Evolutionary conservation across 2,329 filamentous ascomycete genomes (phyloP).

Genomic region (Parasarocladium wereldwijsianum): DNA sequence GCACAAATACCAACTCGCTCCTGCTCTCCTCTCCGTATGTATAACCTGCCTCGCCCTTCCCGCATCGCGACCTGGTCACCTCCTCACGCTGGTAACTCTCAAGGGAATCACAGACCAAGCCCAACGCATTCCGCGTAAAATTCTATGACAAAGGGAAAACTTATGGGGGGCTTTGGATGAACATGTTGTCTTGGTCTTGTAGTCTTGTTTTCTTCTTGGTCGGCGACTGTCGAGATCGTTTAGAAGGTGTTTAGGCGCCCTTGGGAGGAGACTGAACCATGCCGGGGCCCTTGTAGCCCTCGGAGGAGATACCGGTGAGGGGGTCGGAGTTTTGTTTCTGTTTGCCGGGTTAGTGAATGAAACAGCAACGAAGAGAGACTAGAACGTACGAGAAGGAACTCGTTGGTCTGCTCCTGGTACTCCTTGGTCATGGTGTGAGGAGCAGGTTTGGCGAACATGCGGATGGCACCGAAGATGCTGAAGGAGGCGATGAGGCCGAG

Average conservation of each 20-base stretch:
- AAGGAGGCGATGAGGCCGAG: constrained; percentile 53
- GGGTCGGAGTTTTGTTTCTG: constrained; percentile 77
- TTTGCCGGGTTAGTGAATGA: constrained; percentile 7
- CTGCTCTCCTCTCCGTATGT: neutral
- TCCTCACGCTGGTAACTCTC: neutral
- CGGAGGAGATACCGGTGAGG: constrained; percentile 67
- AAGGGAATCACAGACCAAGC: constrained; percentile 4
- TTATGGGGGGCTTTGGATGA: no score
- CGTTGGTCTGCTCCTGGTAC: constrained; percentile 90
- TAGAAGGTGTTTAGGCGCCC: constrained; percentile 24
- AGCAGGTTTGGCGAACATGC: constrained; percentile 53
- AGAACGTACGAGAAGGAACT: constrained; percentile 70
- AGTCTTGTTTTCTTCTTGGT: constrained; percentile 3
- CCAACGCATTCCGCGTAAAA: constrained; percentile 1
- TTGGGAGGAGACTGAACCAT: constrained; percentile 57
- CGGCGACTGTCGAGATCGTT: constrained; percentile 4
- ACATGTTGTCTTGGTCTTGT: constrained; percentile 1
- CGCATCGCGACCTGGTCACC: no score
- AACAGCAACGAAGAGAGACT: constrained; percentile 3
- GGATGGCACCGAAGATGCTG: constrained; percentile 57
- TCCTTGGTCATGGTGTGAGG: constrained; percentile 92
- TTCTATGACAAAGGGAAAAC: constrained; percentile 8
- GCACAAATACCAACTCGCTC: neutral
- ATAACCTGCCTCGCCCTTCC: no score
- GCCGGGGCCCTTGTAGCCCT: constrained; percentile 65